These are phyloP conservation scores for Coniferiporia sulphurascens DNA, from an alignment of 1,284 basidiomycete genomes.

Conservation along the genomic window DNA sequence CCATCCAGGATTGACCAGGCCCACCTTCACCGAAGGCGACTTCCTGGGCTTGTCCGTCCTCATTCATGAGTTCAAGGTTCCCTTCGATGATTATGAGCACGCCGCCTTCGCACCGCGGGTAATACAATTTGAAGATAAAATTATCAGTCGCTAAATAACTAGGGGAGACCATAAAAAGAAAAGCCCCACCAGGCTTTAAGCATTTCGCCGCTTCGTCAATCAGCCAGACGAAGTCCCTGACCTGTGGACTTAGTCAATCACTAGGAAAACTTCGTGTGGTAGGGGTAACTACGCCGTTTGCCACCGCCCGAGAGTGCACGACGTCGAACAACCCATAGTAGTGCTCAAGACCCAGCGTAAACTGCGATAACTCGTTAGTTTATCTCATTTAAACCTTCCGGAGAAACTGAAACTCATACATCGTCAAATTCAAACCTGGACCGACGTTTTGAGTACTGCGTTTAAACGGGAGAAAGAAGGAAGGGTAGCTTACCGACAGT, in stretches of 20 bases:
- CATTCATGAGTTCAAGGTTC: conserved; percentile 17
- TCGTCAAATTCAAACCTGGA: conserved; percentile 19
- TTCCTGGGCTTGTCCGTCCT: neutral
- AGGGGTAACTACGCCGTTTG: conserved; percentile 13
- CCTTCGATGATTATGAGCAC: conserved; percentile 19
- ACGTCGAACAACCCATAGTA: conserved; percentile 20
- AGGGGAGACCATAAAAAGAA: neutral
- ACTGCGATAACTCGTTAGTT: conserved; percentile 5
- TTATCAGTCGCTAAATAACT: neutral
- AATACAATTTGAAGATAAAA: neutral
- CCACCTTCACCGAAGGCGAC: conserved; percentile 6
- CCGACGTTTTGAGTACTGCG: neutral
- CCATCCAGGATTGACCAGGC: conserved; percentile 5
- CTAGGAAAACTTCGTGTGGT: conserved; percentile 6
- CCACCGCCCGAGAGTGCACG: conserved; percentile 18
- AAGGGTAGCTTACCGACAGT: conserved; percentile 16
- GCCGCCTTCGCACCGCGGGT: conserved; percentile 9
- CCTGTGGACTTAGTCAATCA: neutral
- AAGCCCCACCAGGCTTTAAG: neutral
- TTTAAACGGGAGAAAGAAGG: neutral
- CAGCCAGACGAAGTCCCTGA: conserved; percentile 4
- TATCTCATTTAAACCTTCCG: neutral
- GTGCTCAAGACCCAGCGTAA: conserved; percentile 19
- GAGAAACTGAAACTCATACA: neutral
- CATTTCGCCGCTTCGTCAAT: conserved; percentile 6